Evolutionary conservation across 1,284 basidiomycete genomes (phyloP).

Genomic region (Marasmius sp.): DNA sequence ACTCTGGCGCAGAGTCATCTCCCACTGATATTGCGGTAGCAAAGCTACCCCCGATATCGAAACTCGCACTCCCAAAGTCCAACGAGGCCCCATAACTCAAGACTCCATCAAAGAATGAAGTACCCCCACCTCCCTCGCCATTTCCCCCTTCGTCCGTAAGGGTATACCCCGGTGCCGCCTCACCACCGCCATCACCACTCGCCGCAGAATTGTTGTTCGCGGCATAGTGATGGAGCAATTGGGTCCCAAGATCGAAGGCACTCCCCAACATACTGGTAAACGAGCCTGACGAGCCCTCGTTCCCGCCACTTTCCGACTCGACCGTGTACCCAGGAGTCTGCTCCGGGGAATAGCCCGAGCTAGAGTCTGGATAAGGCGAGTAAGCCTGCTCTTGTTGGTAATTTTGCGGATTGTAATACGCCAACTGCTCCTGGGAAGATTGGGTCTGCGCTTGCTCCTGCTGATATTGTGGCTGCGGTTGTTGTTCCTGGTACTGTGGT

Average conservation of each 20-base stretch:
- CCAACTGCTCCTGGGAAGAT: neutral
- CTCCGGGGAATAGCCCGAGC: neutral
- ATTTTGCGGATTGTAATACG: neutral
- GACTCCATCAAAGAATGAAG: neutral
- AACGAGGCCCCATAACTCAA: neutral
- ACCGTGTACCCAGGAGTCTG: neutral
- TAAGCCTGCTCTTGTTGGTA: neutral
- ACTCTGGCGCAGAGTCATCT: too few species aligned
- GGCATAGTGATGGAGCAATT: neutral
- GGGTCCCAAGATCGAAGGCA: neutral
- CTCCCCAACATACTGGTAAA: neutral
- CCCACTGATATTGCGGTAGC: too few species aligned
- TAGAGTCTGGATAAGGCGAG: neutral
- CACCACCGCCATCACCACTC: neutral
- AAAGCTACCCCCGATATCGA: neutral
- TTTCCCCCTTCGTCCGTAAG: neutral
- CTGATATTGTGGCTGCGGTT: neutral
- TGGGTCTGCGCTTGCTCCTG: neutral
- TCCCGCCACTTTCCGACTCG: neutral
- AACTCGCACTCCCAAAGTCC: neutral
- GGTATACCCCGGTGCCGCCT: neutral
- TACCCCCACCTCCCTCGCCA: neutral
- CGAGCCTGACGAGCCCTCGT: neutral
- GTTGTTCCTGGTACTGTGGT: slow-evolving; percentile 1
- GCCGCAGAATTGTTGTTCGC: neutral